Evolutionary conservation across 208 protist species (phyloP).

Genomic region (Acanthamoeba polyphaga): DNA sequence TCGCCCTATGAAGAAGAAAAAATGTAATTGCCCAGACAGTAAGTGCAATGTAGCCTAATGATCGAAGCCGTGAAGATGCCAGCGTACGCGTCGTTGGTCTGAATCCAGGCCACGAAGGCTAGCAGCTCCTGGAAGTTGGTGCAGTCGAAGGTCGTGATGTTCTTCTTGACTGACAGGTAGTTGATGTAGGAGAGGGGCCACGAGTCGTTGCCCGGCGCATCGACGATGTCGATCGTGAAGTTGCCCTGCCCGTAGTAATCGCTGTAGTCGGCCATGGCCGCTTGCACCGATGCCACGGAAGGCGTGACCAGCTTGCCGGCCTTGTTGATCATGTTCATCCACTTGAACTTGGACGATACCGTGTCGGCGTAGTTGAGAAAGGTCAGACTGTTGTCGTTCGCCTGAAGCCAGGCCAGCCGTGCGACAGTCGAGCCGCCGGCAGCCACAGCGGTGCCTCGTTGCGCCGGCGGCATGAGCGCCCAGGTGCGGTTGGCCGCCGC

Average conservation of each 20-base stretch:
- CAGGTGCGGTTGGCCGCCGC: not conserved
- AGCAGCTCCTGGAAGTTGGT: conserved; percentile 12
- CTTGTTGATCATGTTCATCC: conserved; percentile 58
- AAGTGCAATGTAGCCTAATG: too few species aligned
- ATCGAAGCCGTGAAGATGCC: not conserved
- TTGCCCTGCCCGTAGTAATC: not conserved
- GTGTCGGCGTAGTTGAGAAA: not conserved
- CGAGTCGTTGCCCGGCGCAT: not conserved
- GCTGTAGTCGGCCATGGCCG: conserved; percentile 31
- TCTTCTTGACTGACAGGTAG: not conserved
- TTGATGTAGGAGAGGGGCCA: conserved; percentile 24
- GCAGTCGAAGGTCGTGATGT: not conserved
- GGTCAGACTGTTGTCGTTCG: conserved; percentile 14
- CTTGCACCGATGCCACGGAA: not conserved
- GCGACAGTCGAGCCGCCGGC: not conserved
- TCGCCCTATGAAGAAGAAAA: not conserved
- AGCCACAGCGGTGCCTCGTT: not conserved
- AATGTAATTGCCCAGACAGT: too few species aligned
- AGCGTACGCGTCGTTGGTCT: not conserved
- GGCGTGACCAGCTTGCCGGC: not conserved
- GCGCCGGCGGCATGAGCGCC: not conserved
- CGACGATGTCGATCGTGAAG: conserved; percentile 48
- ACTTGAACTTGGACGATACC: not conserved
- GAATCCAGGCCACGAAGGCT: not conserved
- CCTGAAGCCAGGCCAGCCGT: not conserved